Evolutionary conservation across 2,329 filamentous ascomycete species (phyloP).

Genomic region (Rhinocladiella similis): DNA sequence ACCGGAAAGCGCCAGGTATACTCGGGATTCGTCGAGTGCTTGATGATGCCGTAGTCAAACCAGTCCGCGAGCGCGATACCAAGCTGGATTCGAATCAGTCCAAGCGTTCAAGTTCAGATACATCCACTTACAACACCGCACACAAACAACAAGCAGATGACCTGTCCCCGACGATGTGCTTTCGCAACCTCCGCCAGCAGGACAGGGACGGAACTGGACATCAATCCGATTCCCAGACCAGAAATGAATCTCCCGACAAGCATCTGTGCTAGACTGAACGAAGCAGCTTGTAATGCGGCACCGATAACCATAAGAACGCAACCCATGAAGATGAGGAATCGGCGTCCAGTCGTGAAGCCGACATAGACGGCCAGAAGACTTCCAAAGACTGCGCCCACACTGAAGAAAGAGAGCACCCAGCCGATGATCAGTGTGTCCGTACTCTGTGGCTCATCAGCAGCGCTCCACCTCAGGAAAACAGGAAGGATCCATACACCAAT

Average conservation of each 20-base stretch:
- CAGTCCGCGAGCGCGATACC: constrained; percentile 2
- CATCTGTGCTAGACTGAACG: constrained; percentile 46
- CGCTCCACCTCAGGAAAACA: too few species aligned
- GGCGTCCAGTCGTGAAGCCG: neutral
- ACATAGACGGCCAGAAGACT: neutral
- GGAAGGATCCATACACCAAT: neutral
- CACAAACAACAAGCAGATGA: neutral
- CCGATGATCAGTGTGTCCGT: constrained; percentile 3
- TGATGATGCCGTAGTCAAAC: neutral
- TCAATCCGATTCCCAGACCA: constrained; percentile 51
- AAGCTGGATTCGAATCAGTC: neutral
- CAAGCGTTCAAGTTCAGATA: neutral
- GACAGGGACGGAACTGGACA: constrained; percentile 48
- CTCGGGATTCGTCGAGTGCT: neutral
- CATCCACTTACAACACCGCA: constrained; percentile 1
- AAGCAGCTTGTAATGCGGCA: constrained; percentile 37
- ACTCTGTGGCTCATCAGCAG: neutral
- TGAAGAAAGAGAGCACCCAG: neutral
- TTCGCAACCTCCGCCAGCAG: neutral
- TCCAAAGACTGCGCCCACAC: neutral
- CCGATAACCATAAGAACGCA: constrained; percentile 44
- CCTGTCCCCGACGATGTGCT: neutral
- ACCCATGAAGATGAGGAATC: constrained; percentile 39
- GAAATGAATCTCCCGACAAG: constrained; percentile 48
- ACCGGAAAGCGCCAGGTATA: neutral